A percentile compares a stretch with the other conserved stretches of the same genome.
Evolutionary conservation across 2,329 filamentous ascomycete genomes (phyloP).

Genomic region (Thermothelomyces thermophilus): DNA sequence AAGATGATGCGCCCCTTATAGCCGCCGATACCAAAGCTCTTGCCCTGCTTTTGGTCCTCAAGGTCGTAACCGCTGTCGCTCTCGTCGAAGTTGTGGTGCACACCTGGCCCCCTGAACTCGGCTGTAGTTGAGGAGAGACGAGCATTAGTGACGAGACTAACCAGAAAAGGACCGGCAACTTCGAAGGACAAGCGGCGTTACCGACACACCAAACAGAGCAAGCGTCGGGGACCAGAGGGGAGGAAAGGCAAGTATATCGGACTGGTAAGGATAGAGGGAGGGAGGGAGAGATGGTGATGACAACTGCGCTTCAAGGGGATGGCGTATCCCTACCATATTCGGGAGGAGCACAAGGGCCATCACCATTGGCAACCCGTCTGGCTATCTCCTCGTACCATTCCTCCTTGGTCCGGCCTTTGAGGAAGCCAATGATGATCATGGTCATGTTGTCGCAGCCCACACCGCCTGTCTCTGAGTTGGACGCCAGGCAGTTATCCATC

Average conservation of each 20-base stretch:
- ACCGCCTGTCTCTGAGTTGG: conserved; percentile 94
- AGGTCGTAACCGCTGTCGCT: conserved; percentile 71
- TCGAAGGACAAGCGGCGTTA: neutral
- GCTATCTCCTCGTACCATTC: conserved; percentile 98
- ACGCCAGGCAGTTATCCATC: conserved; percentile 99
- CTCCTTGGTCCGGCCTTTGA: conserved; percentile 88
- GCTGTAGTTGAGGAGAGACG: conserved; percentile 43
- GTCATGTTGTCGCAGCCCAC: conserved; percentile 99
- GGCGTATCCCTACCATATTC: conserved; percentile 87
- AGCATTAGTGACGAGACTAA: conserved; percentile 24
- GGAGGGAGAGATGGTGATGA: neutral
- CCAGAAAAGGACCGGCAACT: neutral
- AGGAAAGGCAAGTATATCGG: conserved; percentile 11
- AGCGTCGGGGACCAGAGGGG: neutral
- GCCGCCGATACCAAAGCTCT: conserved; percentile 59
- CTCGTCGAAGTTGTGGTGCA: conserved; percentile 77
- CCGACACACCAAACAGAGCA: neutral
- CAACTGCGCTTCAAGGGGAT: conserved; percentile 18
- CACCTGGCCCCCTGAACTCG: conserved; percentile 76
- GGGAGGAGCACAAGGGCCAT: conserved; percentile 95
- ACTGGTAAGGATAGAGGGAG: neutral
- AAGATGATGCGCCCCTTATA: conserved; percentile 86
- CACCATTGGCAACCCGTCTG: conserved; percentile 88
- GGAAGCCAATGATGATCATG: conserved; percentile 83
- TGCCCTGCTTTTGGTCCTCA: conserved; percentile 59